phyloP scores from a whole-genome alignment of 2,329 filamentous ascomycete species.

The Venturia effusa region DNA sequence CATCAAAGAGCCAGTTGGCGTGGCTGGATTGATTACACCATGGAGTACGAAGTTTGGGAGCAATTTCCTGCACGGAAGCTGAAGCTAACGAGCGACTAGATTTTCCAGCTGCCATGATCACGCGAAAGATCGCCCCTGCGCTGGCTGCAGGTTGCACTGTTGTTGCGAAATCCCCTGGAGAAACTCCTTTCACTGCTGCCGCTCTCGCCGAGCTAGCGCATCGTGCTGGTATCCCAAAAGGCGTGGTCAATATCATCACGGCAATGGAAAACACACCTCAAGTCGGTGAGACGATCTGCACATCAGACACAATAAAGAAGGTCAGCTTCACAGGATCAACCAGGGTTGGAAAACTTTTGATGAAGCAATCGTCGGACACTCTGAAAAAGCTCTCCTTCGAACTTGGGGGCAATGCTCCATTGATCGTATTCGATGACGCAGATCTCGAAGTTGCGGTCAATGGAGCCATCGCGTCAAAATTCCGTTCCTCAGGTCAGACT shows the following conservation, averaged over 20 bases:
- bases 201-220: conserved; percentile 78
- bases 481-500: conserved; percentile 89
- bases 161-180: conserved; percentile 80
- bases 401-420: conserved; percentile 87
- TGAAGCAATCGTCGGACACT: conserved; percentile 78
- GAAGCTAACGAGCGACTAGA: conserved; percentile 51
- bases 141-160: conserved; percentile 93
- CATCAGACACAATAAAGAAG: conserved; percentile 68
- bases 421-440: conserved; percentile 94
- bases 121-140: conserved; percentile 47
- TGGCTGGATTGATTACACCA: conserved; percentile 73
- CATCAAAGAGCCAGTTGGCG: conserved; percentile 73
- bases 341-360: conserved; percentile 60
- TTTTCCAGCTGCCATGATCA: conserved; percentile 48
- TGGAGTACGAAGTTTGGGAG: conserved; percentile 20
- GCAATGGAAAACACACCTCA: conserved; percentile 67
- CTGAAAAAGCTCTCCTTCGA: conserved; percentile 84
- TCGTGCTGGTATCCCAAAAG: conserved; percentile 79
- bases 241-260: conserved; percentile 84
- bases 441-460: conserved; percentile 76
- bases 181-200: conserved; percentile 85
- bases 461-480: conserved; percentile 79
- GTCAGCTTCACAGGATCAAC: conserved; percentile 83
- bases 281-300: conserved; percentile 67
- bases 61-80: background rate